These are phyloP conservation scores for Conoideocrella luteorostrata DNA, from an alignment of 2,329 filamentous ascomycete species.

Conservation along the genomic window DNA sequence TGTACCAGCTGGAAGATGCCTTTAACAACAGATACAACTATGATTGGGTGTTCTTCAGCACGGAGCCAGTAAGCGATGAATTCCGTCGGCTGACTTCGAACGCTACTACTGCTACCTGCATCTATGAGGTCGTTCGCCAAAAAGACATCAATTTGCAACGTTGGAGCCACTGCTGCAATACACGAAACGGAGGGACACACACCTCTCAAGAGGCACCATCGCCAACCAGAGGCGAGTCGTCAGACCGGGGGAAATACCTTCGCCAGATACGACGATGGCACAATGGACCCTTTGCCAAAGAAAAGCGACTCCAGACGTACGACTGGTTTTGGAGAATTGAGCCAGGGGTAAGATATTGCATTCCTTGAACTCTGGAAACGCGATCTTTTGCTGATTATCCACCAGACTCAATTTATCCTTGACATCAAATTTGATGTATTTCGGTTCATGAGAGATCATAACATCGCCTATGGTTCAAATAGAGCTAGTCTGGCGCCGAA, in stretches of 20 bases:
- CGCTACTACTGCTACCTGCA: conserved; percentile 63
- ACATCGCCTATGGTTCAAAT: conserved; percentile 69
- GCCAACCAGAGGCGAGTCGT: conserved; percentile 20
- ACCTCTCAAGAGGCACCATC: conserved; percentile 3
- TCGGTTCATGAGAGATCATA: conserved; percentile 75
- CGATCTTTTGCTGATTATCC: conserved; percentile 2
- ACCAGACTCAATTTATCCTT: conserved; percentile 46
- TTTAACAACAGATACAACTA: conserved; percentile 83
- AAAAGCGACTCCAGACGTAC: conserved; percentile 59
- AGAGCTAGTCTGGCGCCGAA: conserved; percentile 41
- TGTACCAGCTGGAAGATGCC: conserved; percentile 48
- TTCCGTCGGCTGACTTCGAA: conserved; percentile 66
- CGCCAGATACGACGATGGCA: conserved; percentile 81
- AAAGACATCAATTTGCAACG: conserved; percentile 59
- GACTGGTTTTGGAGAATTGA: conserved; percentile 58
- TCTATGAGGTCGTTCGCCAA: conserved; percentile 66
- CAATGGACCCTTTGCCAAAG: conserved; percentile 73
- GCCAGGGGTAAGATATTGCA: conserved; percentile 43
- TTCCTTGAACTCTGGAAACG: neutral
- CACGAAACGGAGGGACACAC: conserved; percentile 1
- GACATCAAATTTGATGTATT: conserved; percentile 79
- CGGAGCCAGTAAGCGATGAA: conserved; percentile 67
- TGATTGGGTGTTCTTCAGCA: conserved; percentile 85
- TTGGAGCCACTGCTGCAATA: neutral
- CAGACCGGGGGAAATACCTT: conserved; percentile 59